Evolutionary conservation across 2,329 filamentous ascomycete species (phyloP).

Genomic region (Arthrobotrys musiformis): DNA sequence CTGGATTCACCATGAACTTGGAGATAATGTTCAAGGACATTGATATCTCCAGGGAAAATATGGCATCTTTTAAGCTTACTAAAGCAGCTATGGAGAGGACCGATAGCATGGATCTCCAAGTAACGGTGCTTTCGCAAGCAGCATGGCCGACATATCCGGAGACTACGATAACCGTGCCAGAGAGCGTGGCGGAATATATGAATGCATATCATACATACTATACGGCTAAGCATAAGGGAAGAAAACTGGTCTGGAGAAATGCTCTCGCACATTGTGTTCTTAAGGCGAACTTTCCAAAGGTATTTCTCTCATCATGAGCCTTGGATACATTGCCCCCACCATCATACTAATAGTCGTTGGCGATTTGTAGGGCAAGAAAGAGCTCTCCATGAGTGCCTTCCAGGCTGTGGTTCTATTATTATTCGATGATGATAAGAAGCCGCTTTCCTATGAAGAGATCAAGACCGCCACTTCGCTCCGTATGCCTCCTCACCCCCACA

Average conservation of each 20-base stretch:
- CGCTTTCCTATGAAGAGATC: slow-evolving; percentile 79
- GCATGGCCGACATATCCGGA: slow-evolving; percentile 95
- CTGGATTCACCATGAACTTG: slow-evolving; percentile 93
- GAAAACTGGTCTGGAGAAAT: slow-evolving; percentile 91
- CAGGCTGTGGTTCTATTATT: slow-evolving; percentile 90
- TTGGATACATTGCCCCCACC: not conserved
- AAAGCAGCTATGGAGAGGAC: slow-evolving; percentile 70
- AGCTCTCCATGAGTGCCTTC: slow-evolving; percentile 88
- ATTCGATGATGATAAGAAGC: slow-evolving; percentile 74
- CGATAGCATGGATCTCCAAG: slow-evolving; percentile 75
- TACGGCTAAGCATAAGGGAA: slow-evolving; percentile 86
- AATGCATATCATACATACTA: slow-evolving; percentile 87
- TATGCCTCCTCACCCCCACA: slow-evolving; percentile 22
- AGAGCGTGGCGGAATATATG: slow-evolving; percentile 78
- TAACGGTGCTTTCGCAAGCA: slow-evolving; percentile 88
- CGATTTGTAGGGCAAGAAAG: slow-evolving; percentile 74
- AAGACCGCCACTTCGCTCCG: slow-evolving; percentile 76
- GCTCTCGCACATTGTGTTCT: slow-evolving; percentile 90
- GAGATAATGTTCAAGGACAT: slow-evolving; percentile 99
- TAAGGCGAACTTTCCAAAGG: slow-evolving; percentile 78
- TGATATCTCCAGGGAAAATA: slow-evolving; percentile 90
- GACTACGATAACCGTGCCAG: slow-evolving; percentile 77
- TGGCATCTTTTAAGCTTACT: slow-evolving; percentile 81
- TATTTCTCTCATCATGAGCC: not conserved
- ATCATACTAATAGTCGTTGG: no score